Percentiles rank a stretch among this genome's conserved stretches.
These are phyloP conservation scores for Ganoderma sp. DNA, from an alignment of 1,284 basidiomycete genomes.

Conservation along the genomic window DNA sequence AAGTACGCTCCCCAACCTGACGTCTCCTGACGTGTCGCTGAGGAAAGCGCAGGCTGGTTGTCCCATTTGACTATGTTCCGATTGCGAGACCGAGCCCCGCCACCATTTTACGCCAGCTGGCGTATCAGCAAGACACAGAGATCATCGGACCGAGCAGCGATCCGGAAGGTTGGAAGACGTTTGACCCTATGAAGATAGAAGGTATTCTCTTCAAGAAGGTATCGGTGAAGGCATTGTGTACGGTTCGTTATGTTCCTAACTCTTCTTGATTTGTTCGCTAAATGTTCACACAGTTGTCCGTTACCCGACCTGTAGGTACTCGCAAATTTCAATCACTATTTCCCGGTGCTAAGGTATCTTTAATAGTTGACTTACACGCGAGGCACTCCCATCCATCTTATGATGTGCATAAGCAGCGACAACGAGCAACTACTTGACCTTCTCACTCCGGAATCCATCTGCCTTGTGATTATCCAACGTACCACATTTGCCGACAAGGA, in stretches of 20 bases:
- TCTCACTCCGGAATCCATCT: conserved; percentile 25
- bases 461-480: conserved; percentile 28
- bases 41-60: conserved; percentile 25
- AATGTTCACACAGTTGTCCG: conserved; percentile 26
- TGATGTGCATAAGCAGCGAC: conserved; percentile 23
- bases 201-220: conserved; percentile 53
- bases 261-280: not conserved
- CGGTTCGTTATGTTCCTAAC: conserved; percentile 19
- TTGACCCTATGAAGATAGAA: conserved; percentile 44
- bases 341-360: not conserved
- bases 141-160: conserved; percentile 54
- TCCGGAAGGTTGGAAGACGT: conserved; percentile 54
- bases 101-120: conserved; percentile 53
- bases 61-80: conserved; percentile 49
- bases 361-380: conserved; percentile 34
- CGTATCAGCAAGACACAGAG: conserved; percentile 49
- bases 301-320: conserved; percentile 34
- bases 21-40: conserved; percentile 2
- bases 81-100: conserved; percentile 49
- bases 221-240: conserved; percentile 29
- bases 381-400: conserved; percentile 33
- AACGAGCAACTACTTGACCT: conserved; percentile 35
- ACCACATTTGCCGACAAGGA: conserved; percentile 25
- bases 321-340: not conserved
- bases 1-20: conserved; percentile 29